phyloP scores from a whole-genome alignment of 129 eudicot genomes.

The Cynara cardunculus region DNA sequence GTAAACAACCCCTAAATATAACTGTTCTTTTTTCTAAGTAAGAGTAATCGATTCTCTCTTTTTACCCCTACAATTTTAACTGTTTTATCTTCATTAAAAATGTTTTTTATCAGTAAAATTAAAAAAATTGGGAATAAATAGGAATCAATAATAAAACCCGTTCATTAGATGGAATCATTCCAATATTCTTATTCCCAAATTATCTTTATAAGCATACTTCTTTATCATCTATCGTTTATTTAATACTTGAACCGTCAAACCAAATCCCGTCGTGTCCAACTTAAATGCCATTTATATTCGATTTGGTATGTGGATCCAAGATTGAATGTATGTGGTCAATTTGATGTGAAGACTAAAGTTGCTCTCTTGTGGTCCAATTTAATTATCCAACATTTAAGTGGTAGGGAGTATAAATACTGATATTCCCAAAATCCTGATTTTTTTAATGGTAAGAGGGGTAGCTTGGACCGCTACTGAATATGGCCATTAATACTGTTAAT shows the following conservation, averaged over 20 bases:
- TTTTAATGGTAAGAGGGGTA: neutral
- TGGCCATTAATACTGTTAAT: neutral
- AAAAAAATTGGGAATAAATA: no score
- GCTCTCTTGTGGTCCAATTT: constrained; percentile 16
- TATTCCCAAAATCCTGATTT: neutral
- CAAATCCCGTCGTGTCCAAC: neutral
- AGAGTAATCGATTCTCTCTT: no score
- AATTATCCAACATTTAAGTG: neutral
- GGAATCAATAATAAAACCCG: no score
- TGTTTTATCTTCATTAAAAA: no score
- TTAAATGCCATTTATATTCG: neutral
- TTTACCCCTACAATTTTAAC: no score
- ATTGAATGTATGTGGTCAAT: neutral
- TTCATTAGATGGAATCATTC: neutral
- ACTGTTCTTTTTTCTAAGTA: no score
- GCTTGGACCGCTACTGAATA: neutral
- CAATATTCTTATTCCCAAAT: neutral
- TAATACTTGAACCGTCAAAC: neutral
- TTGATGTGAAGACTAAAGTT: neutral
- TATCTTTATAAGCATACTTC: neutral
- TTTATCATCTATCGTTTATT: no score
- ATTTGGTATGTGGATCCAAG: neutral
- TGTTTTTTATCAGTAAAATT: no score
- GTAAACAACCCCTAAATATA: no score
- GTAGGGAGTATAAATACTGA: neutral